Evolutionary conservation across 345 rosid genomes (phyloP), one percentile per base, ranked within the genome.

Genomic region (Syzygium grande): DNA sequence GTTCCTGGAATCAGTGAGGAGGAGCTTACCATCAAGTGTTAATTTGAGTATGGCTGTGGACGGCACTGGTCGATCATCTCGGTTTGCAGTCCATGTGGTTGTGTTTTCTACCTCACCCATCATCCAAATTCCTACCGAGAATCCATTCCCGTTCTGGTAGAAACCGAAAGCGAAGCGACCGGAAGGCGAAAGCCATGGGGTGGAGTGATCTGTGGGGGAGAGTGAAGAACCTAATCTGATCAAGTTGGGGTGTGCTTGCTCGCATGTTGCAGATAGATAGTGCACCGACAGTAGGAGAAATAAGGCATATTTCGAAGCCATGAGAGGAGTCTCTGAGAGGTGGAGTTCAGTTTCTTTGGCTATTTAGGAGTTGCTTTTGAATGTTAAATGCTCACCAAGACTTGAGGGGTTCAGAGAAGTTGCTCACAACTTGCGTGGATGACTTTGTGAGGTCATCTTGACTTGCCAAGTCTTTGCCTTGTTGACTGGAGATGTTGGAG

Each of bases 101-200:
- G 86, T 88, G 46, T 77, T 88, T 30, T 89, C 56, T 22, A 27
- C 52, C 1, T 23, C 43, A 46, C 58, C 27, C 22, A 51, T n/a
- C 59, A 89, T 12, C 87, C 88, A 91, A 4, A 91, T 83, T 46
- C 91, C 91, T 17, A 91, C 49, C 0, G 85, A 78, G 86, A 65
- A 89, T 27, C 90, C 89, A 56, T 87, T 27, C 6, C 88, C 89
- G 49, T 73, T 30, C 16, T 27, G 86, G 83, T 85, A 87, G 88
- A 91, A 91, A 16, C 92, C 92, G 22, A 91, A 91, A 16, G 88
- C 91, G 0, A 89, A 91, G 30, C 49, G 84, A 52, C 90, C 43
- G 0, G 91, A 91, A 41, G 90, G 86, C 4, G 90, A 89, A n/a
- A 27, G 21, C 92, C 92, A 90, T 27, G 89, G 58, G 43, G 41